Percentiles rank a stretch among this genome's conserved stretches.
phyloP scores from a whole-genome alignment of 495 filamentous ascomycete genomes.

The Letharia lupina region DNA sequence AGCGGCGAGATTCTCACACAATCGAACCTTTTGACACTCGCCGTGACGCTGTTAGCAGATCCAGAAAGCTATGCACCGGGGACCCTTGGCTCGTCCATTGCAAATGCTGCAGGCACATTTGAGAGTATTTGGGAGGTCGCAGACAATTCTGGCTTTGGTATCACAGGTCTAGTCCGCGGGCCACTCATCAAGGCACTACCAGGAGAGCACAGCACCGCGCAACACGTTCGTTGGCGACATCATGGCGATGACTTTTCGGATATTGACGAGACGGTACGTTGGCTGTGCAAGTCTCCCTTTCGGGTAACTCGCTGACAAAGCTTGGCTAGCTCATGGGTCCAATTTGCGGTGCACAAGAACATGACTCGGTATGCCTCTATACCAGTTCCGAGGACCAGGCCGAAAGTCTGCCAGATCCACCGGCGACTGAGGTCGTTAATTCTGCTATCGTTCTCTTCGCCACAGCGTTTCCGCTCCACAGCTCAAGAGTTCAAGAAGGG shows the following conservation, averaged over 20 bases:
- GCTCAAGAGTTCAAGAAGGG: conserved; percentile 87
- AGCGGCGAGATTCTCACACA: conserved; percentile 80
- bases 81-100: conserved; percentile 85
- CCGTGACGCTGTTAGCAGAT: conserved; percentile 86
- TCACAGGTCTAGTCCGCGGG: conserved; percentile 74
- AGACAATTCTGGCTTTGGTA: conserved; percentile 89
- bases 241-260: conserved; percentile 55
- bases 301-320: background rate
- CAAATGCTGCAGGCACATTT: conserved; percentile 79
- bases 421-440: conserved; percentile 88
- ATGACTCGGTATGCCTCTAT: conserved; percentile 81
- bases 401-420: conserved; percentile 60
- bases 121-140: conserved; percentile 91
- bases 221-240: conserved; percentile 51
- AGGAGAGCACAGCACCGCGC: conserved; percentile 55
- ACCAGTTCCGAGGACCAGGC: conserved; percentile 41
- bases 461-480: conserved; percentile 77
- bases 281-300: conserved; percentile 3
- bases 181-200: conserved; percentile 63
- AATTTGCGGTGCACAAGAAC: conserved; percentile 73
- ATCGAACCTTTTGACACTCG: conserved; percentile 86
- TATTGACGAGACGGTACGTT: conserved; percentile 57
- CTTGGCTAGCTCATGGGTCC: conserved; percentile 52
- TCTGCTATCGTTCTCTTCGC: conserved; percentile 88
- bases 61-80: conserved; percentile 78